These are phyloP conservation scores for Plasmodium gonderi DNA, from an alignment of 169 alveolate genomes.

Conservation along the genomic window DNA sequence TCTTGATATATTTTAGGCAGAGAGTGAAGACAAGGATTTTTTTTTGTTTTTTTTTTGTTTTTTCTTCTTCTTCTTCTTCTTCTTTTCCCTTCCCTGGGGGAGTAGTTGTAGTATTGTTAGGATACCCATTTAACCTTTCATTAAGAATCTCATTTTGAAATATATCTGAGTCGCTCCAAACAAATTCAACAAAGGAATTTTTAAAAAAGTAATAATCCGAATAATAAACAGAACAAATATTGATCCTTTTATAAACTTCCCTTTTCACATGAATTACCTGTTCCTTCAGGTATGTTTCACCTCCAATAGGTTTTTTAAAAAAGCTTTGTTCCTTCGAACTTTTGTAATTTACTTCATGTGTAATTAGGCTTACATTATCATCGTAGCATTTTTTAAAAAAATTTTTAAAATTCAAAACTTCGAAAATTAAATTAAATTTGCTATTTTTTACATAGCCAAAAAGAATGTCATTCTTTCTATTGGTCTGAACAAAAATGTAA, in stretches of 20 bases:
- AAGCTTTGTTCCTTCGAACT: background rate
- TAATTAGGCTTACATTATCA: slow-evolving; percentile 7
- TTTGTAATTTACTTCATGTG: slow-evolving; percentile 17
- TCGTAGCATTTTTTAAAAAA: slow-evolving; percentile 8
- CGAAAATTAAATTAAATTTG: slow-evolving; percentile 63
- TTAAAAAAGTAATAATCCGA: slow-evolving; percentile 42
- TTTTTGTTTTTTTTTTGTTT: background rate
- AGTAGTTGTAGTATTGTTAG: too few relatives aligned
- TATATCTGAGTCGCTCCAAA: background rate
- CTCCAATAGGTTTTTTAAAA: background rate
- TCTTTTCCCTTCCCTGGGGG: too few relatives aligned
- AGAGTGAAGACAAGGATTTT: slow-evolving; percentile 13
- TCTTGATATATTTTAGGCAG: slow-evolving; percentile 9
- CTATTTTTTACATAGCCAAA: slow-evolving; percentile 57
- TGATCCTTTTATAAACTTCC: background rate
- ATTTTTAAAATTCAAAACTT: slow-evolving; percentile 42
- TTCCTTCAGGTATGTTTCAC: slow-evolving; percentile 29
- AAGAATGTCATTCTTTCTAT: slow-evolving; percentile 38
- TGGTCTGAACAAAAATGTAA: slow-evolving; percentile 60
- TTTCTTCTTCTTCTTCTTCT: background rate
- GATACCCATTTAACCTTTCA: too few relatives aligned
- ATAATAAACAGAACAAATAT: slow-evolving; percentile 6
- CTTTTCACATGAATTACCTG: slow-evolving; percentile 17
- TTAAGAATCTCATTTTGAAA: too few relatives aligned
- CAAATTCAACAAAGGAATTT: slow-evolving; percentile 21